phyloP scores from a whole-genome alignment of 306 rosid species.

The Glycine tomentella region DNA sequence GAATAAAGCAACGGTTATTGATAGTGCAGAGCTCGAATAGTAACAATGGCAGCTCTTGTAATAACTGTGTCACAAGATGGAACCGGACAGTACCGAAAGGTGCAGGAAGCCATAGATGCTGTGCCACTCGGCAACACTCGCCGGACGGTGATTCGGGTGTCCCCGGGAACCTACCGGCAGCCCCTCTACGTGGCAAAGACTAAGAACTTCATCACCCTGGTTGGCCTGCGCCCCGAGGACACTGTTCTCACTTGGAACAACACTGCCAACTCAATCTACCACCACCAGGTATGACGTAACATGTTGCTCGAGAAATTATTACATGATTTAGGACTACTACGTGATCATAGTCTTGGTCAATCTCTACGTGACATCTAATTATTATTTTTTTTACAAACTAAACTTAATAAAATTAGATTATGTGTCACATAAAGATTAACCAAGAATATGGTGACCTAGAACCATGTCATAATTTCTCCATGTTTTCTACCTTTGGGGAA shows the following conservation, averaged over 20 bases:
- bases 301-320: not conserved
- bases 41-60: slow-evolving; percentile 63
- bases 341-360: too few relatives aligned
- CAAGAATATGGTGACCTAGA: not conserved
- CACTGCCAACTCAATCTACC: slow-evolving; percentile 75
- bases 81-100: slow-evolving; percentile 67
- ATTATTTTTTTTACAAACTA: too few relatives aligned
- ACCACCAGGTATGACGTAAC: slow-evolving; percentile 56
- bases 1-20: not conserved
- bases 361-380: too few relatives aligned
- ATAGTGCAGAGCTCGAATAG: not conserved
- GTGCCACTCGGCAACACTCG: slow-evolving; percentile 78
- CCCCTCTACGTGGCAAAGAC: slow-evolving; percentile 88
- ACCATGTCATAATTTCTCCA: not conserved
- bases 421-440: too few relatives aligned
- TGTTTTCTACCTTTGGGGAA: slow-evolving; percentile 37
- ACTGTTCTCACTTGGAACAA: slow-evolving; percentile 88
- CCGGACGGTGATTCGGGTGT: slow-evolving; percentile 74
- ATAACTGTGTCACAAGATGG: slow-evolving; percentile 78
- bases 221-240: slow-evolving; percentile 65
- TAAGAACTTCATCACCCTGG: slow-evolving; percentile 78
- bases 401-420: too few relatives aligned
- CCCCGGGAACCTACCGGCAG: slow-evolving; percentile 79
- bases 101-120: slow-evolving; percentile 87
- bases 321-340: too few relatives aligned